Percentiles rank a stretch among this genome's conserved stretches.
phyloP scores from a whole-genome alignment of 2,329 filamentous ascomycete genomes.

The Ceratocystis albifundus region DNA sequence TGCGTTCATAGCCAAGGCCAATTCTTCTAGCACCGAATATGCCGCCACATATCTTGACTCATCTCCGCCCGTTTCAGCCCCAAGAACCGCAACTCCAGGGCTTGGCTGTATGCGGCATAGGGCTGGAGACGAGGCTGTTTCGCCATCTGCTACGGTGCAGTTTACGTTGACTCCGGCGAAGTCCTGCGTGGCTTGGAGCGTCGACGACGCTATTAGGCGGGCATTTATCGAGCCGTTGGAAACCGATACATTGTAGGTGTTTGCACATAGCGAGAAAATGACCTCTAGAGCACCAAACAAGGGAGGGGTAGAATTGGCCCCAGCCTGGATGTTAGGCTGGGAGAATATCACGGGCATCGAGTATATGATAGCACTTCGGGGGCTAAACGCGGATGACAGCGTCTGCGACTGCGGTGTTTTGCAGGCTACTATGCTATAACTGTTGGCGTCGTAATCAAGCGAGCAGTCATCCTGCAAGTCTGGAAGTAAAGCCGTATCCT shows the following conservation, averaged over 20 bases:
- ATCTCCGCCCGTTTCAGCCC: not conserved
- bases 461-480: conserved; percentile 17
- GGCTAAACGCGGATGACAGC: conserved; percentile 24
- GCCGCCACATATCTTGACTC: conserved; percentile 6
- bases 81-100: not conserved
- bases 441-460: not conserved
- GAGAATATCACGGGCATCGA: conserved; percentile 29
- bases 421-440: conserved; percentile 21
- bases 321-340: conserved; percentile 22
- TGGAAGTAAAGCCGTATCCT: conserved; percentile 23
- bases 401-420: conserved; percentile 24
- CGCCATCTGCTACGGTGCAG: conserved; percentile 12
- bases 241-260: conserved; percentile 25
- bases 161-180: conserved; percentile 18
- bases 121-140: not conserved
- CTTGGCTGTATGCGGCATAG: conserved; percentile 13
- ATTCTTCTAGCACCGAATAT: conserved; percentile 17
- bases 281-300: conserved; percentile 27
- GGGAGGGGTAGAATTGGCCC: not conserved
- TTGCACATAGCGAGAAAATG: conserved; percentile 28
- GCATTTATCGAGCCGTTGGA: not conserved
- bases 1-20: conserved; percentile 22
- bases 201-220: conserved; percentile 4
- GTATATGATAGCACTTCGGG: conserved; percentile 25
- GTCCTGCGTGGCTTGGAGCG: not conserved